phyloP scores from a whole-genome alignment of 805 yeast genomes.

The Candida namnaoensis region DNA sequence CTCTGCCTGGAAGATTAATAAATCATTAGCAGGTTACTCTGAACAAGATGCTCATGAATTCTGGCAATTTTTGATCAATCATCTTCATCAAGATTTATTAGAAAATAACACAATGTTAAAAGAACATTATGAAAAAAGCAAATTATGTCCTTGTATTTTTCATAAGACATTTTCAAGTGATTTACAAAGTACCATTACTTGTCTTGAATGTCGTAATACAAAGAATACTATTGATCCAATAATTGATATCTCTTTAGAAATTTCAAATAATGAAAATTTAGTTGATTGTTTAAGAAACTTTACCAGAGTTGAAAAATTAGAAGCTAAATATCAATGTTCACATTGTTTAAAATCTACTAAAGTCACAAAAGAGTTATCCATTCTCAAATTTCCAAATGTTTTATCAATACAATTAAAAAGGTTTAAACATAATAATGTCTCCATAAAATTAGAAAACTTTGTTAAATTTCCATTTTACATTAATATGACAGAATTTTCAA shows the following conservation, averaged over 20 bases:
- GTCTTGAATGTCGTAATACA: conserved; percentile 56
- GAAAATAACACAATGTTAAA: conserved; percentile 3
- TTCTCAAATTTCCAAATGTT: conserved; percentile 67
- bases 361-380: conserved; percentile 65
- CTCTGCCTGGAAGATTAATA: conserved; percentile 84
- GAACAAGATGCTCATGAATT: conserved; percentile 99
- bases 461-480: conserved; percentile 67
- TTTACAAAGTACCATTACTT: conserved; percentile 69
- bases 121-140: conserved; percentile 1
- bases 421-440: conserved; percentile 28
- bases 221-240: conserved; percentile 73
- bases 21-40: conserved; percentile 86
- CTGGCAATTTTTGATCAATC: conserved; percentile 85
- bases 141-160: conserved; percentile 63
- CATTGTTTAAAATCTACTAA: conserved; percentile 52
- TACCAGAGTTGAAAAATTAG: conserved; percentile 71
- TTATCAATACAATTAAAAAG: conserved; percentile 80
- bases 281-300: conserved; percentile 67
- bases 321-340: conserved; percentile 63
- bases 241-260: conserved; percentile 81
- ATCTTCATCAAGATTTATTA: conserved; percentile 47
- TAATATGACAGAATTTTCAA: conserved; percentile 56
- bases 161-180: conserved; percentile 82
- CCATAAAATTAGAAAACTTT: conserved; percentile 64
- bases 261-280: conserved; percentile 36